phyloP scores from a whole-genome alignment of 305 asterid genomes.

The Solanum hybrid region DNA sequence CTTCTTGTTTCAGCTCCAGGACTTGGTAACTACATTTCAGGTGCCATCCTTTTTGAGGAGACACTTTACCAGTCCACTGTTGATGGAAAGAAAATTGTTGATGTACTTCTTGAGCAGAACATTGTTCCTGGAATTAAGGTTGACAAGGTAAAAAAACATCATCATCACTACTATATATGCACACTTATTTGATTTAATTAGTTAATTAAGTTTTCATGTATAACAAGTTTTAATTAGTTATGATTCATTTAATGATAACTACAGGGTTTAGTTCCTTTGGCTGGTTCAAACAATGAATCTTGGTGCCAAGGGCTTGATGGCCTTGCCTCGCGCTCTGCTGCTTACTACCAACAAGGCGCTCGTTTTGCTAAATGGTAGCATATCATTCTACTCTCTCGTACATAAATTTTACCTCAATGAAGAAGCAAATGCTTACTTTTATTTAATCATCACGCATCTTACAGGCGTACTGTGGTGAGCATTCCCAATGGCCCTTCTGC shows the following conservation, averaged over 20 bases:
- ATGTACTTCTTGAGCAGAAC: constrained; percentile 46
- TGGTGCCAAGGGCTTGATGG: constrained; percentile 90
- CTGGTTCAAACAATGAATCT: constrained; percentile 61
- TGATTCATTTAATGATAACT: neutral
- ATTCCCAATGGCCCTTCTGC: constrained; percentile 70
- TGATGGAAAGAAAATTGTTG: constrained; percentile 73
- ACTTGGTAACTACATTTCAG: constrained; percentile 58
- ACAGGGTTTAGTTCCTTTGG: constrained; percentile 69
- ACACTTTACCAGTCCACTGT: constrained; percentile 63
- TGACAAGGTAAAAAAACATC: constrained; percentile 38
- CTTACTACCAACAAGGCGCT: constrained; percentile 71
- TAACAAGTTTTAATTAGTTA: neutral
- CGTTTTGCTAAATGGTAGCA: constrained; percentile 60
- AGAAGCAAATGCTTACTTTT: neutral
- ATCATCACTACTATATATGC: neutral
- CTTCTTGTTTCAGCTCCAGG: constrained; percentile 63
- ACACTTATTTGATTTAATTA: neutral
- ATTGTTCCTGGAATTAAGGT: constrained; percentile 67
- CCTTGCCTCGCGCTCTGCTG: constrained; percentile 61
- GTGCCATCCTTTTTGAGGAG: constrained; percentile 70
- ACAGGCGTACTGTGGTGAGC: constrained; percentile 66
- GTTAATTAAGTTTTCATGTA: neutral
- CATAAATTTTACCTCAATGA: neutral
- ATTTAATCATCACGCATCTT: neutral
- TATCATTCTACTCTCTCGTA: neutral